Conservation (phyloP, 2,329 filamentous ascomycete genomes). For the Furcasterigmium furcatum region DNA sequence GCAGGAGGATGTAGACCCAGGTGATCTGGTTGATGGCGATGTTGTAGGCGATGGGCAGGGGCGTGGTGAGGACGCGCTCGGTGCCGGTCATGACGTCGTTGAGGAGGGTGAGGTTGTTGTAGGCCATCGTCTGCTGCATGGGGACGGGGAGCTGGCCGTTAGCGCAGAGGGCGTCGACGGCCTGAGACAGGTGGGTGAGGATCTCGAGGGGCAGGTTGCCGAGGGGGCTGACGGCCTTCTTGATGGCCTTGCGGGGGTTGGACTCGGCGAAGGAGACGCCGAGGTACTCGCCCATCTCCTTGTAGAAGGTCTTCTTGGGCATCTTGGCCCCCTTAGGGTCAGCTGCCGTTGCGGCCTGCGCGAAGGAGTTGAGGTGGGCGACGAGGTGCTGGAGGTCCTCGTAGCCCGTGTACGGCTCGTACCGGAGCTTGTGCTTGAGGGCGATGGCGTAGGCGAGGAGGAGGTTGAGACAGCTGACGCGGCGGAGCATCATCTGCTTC, state of each 20-base stretch:
- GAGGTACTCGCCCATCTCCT: constrained; percentile 67
- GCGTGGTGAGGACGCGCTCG: constrained; percentile 78
- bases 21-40: constrained; percentile 86
- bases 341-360: constrained; percentile 48
- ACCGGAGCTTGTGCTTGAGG: constrained; percentile 79
- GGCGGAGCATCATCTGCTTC: constrained; percentile 67
- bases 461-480: constrained; percentile 73
- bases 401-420: constrained; percentile 78
- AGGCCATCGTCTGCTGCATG: constrained; percentile 57
- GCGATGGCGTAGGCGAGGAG: constrained; percentile 74
- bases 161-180: constrained; percentile 58
- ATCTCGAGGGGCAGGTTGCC: constrained; percentile 85
- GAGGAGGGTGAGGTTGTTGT: constrained; percentile 59
- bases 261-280: constrained; percentile 73
- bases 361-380: constrained; percentile 72
- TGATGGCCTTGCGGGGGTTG: constrained; percentile 76
- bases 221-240: constrained; percentile 67
- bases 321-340: constrained; percentile 20
- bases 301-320: constrained; percentile 50
- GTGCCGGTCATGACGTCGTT: constrained; percentile 71
- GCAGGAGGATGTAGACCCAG: constrained; percentile 75
- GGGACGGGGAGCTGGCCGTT: constrained; percentile 53
- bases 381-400: constrained; percentile 69
- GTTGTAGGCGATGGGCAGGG: constrained; percentile 77
- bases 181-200: constrained; percentile 66